Evolutionary conservation across 192 early-diverging fungal genomes (phyloP).

Genomic region (Gonapodya sp.): DNA sequence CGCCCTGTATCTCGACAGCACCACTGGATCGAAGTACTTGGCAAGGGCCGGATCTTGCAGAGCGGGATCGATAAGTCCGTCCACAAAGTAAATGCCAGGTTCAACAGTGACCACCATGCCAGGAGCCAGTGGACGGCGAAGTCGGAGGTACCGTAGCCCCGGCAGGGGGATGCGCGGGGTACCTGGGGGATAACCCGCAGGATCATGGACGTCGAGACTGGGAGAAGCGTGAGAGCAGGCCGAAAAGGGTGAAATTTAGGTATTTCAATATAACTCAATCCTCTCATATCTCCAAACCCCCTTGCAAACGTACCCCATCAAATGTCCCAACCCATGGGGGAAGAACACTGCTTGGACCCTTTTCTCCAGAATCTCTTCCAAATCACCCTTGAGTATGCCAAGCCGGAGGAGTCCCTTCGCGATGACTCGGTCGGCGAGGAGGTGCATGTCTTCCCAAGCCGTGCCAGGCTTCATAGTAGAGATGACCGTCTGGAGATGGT

Average conservation of each 20-base stretch:
- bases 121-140: conserved; percentile 57
- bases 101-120: conserved; percentile 89
- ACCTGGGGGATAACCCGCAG: conserved; percentile 62
- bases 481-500: conserved; percentile 43
- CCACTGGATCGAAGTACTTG: conserved; percentile 55
- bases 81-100: conserved; percentile 89
- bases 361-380: conserved; percentile 48
- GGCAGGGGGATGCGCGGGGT: conserved; percentile 57
- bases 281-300: too few species aligned
- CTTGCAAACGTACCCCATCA: conserved; percentile 46
- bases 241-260: neutral
- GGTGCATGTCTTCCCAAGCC: conserved; percentile 80
- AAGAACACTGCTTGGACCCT: conserved; percentile 71
- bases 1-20: conserved; percentile 51
- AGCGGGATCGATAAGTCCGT: conserved; percentile 59
- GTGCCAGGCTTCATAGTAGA: conserved; percentile 53
- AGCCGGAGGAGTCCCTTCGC: conserved; percentile 55
- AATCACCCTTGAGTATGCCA: conserved; percentile 61
- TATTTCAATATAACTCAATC: too few species aligned
- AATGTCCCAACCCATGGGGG: conserved; percentile 87
- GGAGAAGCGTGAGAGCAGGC: neutral
- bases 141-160: conserved; percentile 64
- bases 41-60: conserved; percentile 39
- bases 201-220: conserved; percentile 78
- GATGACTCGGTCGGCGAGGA: conserved; percentile 50